A percentile compares a stretch with the other conserved stretches of the same genome.
phyloP scores from a whole-genome alignment of 805 yeast species.

The Kodamaea leandrae region DNA sequence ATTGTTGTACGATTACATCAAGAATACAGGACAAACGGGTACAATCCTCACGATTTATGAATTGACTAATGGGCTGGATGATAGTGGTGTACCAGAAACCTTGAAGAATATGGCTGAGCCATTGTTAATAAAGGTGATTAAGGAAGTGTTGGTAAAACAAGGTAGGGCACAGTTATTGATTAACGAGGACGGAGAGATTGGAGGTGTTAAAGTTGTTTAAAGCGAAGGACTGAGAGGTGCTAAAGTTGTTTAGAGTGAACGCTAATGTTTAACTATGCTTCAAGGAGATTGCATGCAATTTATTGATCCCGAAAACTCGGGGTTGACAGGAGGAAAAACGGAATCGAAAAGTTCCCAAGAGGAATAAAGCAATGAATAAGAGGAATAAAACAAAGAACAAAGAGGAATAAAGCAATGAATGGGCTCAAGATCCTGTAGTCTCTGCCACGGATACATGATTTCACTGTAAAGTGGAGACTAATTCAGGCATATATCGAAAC shows the following conservation, averaged over 20 bases:
- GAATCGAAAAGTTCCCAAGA: no score
- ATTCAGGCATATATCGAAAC: slow-evolving; percentile 7
- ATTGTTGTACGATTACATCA: slow-evolving; percentile 38
- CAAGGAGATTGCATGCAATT: no score
- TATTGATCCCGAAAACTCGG: no score
- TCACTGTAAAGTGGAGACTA: slow-evolving; percentile 3
- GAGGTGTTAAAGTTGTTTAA: slow-evolving; percentile 66
- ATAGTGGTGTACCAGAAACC: slow-evolving; percentile 51
- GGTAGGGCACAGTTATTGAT: slow-evolving; percentile 73
- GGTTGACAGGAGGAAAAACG: no score
- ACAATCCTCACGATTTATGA: slow-evolving; percentile 82
- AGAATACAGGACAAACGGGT: slow-evolving; percentile 72
- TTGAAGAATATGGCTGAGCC: slow-evolving; percentile 61
- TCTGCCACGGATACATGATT: slow-evolving; percentile 2
- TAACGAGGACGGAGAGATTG: slow-evolving; percentile 61
- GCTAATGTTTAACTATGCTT: no score
- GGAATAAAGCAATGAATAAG: no score
- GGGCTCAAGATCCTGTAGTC: background rate
- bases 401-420: no score
- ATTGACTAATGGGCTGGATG: slow-evolving; percentile 57
- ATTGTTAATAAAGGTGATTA: slow-evolving; percentile 52
- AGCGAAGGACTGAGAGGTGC: no score
- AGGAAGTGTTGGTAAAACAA: slow-evolving; percentile 54
- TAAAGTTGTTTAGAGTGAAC: no score
- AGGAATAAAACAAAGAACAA: no score